Evolutionary conservation across 208 protist species (phyloP).

Genomic region (Trypanosoma theileri): DNA sequence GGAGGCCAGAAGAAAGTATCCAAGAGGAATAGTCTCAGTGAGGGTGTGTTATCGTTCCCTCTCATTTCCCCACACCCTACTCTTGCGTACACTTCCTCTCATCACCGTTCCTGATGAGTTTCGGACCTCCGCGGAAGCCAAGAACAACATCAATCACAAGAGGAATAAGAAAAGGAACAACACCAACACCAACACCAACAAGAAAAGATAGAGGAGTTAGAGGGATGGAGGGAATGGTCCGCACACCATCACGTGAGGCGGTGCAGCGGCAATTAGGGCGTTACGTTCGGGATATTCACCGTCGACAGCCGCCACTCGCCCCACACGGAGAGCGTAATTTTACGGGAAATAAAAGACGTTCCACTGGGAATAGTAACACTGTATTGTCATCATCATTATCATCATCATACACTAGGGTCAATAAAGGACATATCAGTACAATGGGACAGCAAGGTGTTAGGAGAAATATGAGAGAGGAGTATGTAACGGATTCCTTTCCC

Average conservation of each 20-base stretch:
- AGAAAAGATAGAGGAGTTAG: too few species aligned
- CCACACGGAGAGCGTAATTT: not conserved
- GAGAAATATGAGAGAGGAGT: too few species aligned
- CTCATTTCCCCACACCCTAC: too few species aligned
- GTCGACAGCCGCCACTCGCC: not conserved
- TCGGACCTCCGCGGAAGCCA: constrained; percentile 4
- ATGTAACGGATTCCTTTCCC: too few species aligned
- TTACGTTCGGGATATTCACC: not conserved
- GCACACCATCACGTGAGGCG: not conserved
- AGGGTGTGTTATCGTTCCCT: too few species aligned
- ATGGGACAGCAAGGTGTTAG: too few species aligned
- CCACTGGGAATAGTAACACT: not conserved
- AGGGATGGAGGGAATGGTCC: not conserved
- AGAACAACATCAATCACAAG: not conserved
- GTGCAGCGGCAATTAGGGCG: constrained; percentile 3
- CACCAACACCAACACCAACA: too few species aligned
- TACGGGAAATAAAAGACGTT: not conserved
- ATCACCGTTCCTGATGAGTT: constrained; percentile 2
- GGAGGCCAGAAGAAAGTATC: too few species aligned
- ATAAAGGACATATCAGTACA: too few species aligned
- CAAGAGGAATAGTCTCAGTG: too few species aligned
- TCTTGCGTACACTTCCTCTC: too few species aligned
- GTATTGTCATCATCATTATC: not conserved
- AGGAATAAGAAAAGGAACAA: not conserved
- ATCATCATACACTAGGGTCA: not conserved